These are phyloP conservation scores for Phlegmacium glaucopus DNA, from an alignment of 768 basidiomycete species.

Conservation along the genomic window DNA sequence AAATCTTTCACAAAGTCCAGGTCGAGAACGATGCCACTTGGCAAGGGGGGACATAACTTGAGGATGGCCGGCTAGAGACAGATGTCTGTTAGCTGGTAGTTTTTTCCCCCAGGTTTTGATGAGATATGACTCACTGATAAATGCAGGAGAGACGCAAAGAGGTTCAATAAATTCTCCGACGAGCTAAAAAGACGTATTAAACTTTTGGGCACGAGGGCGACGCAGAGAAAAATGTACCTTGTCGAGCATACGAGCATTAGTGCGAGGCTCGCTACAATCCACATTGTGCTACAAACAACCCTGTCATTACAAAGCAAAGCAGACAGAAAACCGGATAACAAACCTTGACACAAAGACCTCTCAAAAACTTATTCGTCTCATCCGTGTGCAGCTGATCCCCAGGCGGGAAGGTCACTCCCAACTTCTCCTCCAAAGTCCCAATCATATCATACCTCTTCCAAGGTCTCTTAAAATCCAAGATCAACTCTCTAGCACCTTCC, in stretches of 20 bases:
- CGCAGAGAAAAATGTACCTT: constrained; percentile 50
- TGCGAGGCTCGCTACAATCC: constrained; percentile 94
- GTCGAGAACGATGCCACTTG: constrained; percentile 96
- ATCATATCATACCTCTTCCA: constrained; percentile 99
- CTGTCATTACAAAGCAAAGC: neutral
- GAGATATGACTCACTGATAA: constrained; percentile 65
- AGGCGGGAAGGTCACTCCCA: constrained; percentile 87
- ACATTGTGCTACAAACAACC: constrained; percentile 71
- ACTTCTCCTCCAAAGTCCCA: constrained; percentile 90
- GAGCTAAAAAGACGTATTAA: constrained; percentile 46
- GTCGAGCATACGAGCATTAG: constrained; percentile 91
- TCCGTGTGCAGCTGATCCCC: constrained; percentile 86
- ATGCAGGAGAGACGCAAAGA: constrained; percentile 92
- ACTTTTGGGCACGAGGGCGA: neutral
- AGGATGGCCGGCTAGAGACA: constrained; percentile 80
- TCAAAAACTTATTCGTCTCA: constrained; percentile 85
- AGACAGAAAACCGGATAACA: constrained; percentile 4
- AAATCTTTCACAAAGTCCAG: constrained; percentile 97
- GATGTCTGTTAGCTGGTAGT: neutral
- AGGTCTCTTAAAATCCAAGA: constrained; percentile 86
- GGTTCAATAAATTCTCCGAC: constrained; percentile 98
- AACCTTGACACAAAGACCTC: constrained; percentile 83
- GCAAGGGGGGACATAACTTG: constrained; percentile 99
- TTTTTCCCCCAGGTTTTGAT: neutral
- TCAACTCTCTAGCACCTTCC: constrained; percentile 55